A percentile compares a stretch with the other conserved stretches of the same genome.
Evolutionary conservation across 768 basidiomycete genomes (phyloP).

Genomic region (Hygrophorus pudorinus): DNA sequence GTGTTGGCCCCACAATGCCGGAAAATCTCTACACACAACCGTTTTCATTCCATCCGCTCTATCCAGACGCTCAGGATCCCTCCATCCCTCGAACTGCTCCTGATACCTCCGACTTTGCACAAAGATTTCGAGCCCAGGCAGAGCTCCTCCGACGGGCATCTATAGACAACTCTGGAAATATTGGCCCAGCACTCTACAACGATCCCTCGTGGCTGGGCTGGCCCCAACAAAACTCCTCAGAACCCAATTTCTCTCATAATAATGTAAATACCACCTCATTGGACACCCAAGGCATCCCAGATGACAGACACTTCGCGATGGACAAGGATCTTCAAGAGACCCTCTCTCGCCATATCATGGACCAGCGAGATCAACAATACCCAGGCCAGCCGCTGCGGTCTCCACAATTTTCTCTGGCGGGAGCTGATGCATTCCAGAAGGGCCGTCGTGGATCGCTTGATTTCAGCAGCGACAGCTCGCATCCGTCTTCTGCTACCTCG

Average conservation of each 20-base stretch:
- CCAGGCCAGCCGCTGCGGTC: too few relatives aligned
- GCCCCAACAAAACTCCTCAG: slow-evolving; percentile 7
- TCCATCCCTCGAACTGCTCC: slow-evolving; percentile 5
- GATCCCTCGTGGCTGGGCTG: slow-evolving; percentile 12
- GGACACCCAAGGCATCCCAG: not conserved
- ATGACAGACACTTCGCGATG: not conserved
- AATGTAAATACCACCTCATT: not conserved
- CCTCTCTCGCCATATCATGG: not conserved
- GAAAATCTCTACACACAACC: slow-evolving; percentile 14
- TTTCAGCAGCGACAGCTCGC: slow-evolving; percentile 35
- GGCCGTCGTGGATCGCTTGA: slow-evolving; percentile 24
- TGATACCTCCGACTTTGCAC: slow-evolving; percentile 28
- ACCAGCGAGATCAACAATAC: too few relatives aligned
- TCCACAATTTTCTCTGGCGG: too few relatives aligned
- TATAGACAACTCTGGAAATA: slow-evolving; percentile 1
- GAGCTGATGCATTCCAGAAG: too few relatives aligned
- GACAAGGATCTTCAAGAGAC: not conserved
- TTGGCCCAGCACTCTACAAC: slow-evolving; percentile 10
- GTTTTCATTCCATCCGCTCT: slow-evolving; percentile 17
- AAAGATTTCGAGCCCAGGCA: slow-evolving; percentile 37
- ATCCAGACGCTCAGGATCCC: slow-evolving; percentile 5
- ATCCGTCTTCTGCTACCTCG: slow-evolving; percentile 45
- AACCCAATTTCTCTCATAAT: not conserved
- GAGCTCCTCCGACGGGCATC: slow-evolving; percentile 29
- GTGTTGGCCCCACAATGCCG: slow-evolving; percentile 18